Evolutionary conservation across 768 basidiomycete genomes (phyloP), one percentile per base, ranked within the genome.

Genomic region (Suillus ampliporus): DNA sequence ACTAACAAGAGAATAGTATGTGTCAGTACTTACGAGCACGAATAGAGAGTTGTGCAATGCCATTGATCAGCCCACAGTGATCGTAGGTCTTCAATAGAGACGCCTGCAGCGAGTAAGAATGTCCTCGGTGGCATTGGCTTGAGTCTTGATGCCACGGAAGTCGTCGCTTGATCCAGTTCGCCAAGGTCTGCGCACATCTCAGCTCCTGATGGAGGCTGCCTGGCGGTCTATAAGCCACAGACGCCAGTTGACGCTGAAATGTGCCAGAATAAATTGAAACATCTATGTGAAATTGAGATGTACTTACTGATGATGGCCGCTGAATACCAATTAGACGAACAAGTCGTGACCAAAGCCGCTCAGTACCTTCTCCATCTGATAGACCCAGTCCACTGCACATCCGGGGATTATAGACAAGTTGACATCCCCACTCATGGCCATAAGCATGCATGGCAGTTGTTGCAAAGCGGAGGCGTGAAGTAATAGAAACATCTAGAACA

Each of bases 371-470:
- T 23, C 62, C 60, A 43, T 66, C 48, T 13, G 62, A 57, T 14
- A 66, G 21, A 7, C 65, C 62, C 3, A 63, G 23, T n/a, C 65
- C 62, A 11, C 15, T 4, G 10, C 31, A 11, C 21, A 66, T 28
- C 4, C 60, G 66, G 1, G 79, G 78, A 57, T 78, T 76, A 56
- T 71, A 73, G 3, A 51, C 26, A 10, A 65, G 57, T 28, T 65
- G 64, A 35, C 61, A 62, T 21, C 73, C 64, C 78, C 76, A 80
- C 50, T 77, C 71, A 50, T 80, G 79, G 17, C 73, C 76, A 62
- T 78, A 80, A 0, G 76, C 76, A 62, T 82, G 80, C 74, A 81
- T 76, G 0, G 75, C 78, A 13, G 73, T 74, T 0, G 76, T 77
- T 1, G 71, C 72, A 41, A 77, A 78, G 1, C 44, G 21, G 10